phyloP scores from a whole-genome alignment of 208 protist genomes.

The Leishmania lainsoni region DNA sequence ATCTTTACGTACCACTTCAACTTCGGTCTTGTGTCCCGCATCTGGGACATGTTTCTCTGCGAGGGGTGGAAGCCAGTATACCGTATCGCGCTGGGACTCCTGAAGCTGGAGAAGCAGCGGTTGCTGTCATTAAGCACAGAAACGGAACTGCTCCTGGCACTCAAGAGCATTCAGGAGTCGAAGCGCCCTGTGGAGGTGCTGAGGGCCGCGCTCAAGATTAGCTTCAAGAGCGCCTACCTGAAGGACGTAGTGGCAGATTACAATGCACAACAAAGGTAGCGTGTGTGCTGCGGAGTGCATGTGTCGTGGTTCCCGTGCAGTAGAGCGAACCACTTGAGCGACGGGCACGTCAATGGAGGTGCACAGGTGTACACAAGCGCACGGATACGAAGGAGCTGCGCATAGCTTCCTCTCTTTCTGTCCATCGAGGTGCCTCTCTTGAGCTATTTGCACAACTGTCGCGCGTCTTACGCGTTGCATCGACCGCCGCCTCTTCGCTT shows the following conservation, averaged over 20 bases:
- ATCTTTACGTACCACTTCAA: constrained; percentile 87
- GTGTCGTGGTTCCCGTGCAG: not conserved
- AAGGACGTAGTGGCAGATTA: constrained; percentile 31
- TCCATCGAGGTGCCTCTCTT: not conserved
- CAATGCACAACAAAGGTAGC: constrained; percentile 2
- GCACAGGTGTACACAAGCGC: not conserved
- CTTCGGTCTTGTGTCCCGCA: constrained; percentile 75
- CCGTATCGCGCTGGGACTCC: constrained; percentile 79
- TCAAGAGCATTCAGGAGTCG: constrained; percentile 66
- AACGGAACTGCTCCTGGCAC: constrained; percentile 54
- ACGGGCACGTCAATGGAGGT: not conserved
- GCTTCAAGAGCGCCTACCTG: constrained; percentile 68
- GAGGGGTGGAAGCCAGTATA: constrained; percentile 93
- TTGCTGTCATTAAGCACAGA: constrained; percentile 51
- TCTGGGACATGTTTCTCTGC: constrained; percentile 93
- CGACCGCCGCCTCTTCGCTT: not conserved
- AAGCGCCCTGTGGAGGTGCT: constrained; percentile 63
- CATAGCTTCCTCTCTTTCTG: not conserved
- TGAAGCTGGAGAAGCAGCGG: constrained; percentile 57
- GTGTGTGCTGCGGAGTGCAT: not conserved
- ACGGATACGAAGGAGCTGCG: not conserved
- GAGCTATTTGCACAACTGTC: too few relatives aligned
- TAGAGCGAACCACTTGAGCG: not conserved
- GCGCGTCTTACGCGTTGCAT: too few relatives aligned
- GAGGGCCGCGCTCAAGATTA: constrained; percentile 54